Conservation (phyloP, 495 filamentous ascomycete species). For the Wilcoxina mikolae region DNA sequence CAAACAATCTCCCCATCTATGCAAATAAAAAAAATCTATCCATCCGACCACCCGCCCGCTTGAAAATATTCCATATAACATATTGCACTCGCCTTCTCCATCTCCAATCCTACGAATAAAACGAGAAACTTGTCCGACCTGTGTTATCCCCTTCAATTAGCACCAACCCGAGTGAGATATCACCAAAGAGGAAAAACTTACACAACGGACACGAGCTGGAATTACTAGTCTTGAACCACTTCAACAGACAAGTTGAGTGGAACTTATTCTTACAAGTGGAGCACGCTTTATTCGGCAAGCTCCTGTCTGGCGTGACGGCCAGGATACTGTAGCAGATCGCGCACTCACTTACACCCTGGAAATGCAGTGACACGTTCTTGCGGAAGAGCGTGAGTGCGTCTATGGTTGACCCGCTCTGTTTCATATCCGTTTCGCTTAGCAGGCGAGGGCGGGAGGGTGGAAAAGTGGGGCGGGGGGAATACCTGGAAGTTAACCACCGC, state of each 20-base stretch:
- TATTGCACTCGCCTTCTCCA: too few species aligned
- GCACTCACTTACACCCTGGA: constrained; percentile 90
- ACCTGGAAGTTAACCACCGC: constrained; percentile 82
- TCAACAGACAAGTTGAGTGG: constrained; percentile 75
- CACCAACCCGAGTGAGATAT: constrained; percentile 36
- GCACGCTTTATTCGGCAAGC: constrained; percentile 80
- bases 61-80: too few species aligned
- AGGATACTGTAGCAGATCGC: constrained; percentile 87
- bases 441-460: not conserved
- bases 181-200: constrained; percentile 8
- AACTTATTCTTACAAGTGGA: constrained; percentile 88
- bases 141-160: not conserved
- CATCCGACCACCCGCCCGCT: too few species aligned
- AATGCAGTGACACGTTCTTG: constrained; percentile 63
- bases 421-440: not conserved
- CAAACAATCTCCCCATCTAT: too few species aligned
- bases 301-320: constrained; percentile 61
- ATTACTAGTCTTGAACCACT: constrained; percentile 91
- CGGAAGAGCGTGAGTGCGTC: constrained; percentile 74
- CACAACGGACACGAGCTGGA: constrained; percentile 81
- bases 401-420: constrained; percentile 58
- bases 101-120: constrained; percentile 13
- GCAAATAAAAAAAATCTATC: too few species aligned
- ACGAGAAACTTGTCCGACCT: constrained; percentile 19
- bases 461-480: constrained; percentile 1